Evolutionary conservation across 148 eudicot genomes (phyloP).

Genomic region (Cornus suecica): DNA sequence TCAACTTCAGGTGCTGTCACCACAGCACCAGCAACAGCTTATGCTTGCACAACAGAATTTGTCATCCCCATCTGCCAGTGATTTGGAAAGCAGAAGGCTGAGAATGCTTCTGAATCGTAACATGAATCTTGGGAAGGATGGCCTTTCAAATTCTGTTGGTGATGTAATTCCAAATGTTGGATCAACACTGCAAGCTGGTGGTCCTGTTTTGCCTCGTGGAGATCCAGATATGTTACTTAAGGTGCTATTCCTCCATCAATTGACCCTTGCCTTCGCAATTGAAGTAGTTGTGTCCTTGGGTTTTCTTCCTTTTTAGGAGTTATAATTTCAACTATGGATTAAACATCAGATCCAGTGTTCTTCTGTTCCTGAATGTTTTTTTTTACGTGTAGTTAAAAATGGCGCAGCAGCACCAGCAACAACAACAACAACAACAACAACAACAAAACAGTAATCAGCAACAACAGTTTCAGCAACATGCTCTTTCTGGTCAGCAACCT

Average conservation of each 20-base stretch:
- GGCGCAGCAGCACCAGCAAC: conserved; percentile 53
- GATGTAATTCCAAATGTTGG: conserved; percentile 52
- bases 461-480: conserved; percentile 50
- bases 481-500: conserved; percentile 52
- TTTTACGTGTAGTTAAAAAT: conserved; percentile 45
- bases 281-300: neutral
- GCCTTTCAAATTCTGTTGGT: conserved; percentile 41
- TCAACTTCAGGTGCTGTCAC: conserved; percentile 61
- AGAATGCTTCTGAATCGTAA: conserved; percentile 48
- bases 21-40: conserved; percentile 63
- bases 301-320: neutral
- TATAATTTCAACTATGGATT: neutral
- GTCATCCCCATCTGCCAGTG: conserved; percentile 56
- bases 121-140: conserved; percentile 60
- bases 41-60: conserved; percentile 65
- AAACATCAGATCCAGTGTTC: neutral
- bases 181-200: conserved; percentile 52
- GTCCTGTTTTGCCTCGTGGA: conserved; percentile 54
- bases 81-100: conserved; percentile 59
- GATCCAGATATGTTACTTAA: conserved; percentile 55
- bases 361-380: conserved; percentile 7
- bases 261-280: neutral
- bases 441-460: conserved; percentile 34
- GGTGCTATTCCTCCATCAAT: conserved; percentile 26
- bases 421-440: conserved; percentile 30